Evolutionary conservation across 768 basidiomycete species (phyloP).

Genomic region (Astraeus odoratus): DNA sequence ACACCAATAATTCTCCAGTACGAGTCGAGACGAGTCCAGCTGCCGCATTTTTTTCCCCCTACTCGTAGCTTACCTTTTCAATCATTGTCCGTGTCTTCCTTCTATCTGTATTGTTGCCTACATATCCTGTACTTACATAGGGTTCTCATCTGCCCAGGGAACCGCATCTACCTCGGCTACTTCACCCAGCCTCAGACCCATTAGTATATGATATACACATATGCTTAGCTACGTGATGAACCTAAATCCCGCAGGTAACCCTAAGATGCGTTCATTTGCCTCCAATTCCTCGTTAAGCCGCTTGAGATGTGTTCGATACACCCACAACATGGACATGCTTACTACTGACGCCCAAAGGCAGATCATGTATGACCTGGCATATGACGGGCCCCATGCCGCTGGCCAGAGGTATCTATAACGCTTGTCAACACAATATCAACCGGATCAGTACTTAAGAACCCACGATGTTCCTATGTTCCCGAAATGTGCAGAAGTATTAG

Average conservation of each 20-base stretch:
- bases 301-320: constrained; percentile 38
- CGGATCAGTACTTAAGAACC: constrained; percentile 23
- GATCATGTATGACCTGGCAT: constrained; percentile 65
- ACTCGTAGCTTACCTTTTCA: no score
- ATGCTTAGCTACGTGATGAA: constrained; percentile 33
- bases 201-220: no score
- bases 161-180: no score
- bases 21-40: no score
- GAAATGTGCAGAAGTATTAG: constrained; percentile 72
- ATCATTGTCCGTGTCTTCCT: no score
- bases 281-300: constrained; percentile 34
- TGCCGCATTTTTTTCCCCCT: no score
- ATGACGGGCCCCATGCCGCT: constrained; percentile 59
- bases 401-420: constrained; percentile 56
- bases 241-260: constrained; percentile 32
- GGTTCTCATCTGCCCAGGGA: no score
- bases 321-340: constrained; percentile 41
- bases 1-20: no score
- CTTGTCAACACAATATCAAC: background rate
- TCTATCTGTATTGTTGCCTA: no score
- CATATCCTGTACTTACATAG: no score
- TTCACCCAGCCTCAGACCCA: no score
- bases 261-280: constrained; percentile 29
- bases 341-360: constrained; percentile 53
- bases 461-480: constrained; percentile 80